A percentile compares a stretch with the other conserved stretches of the same genome.
Evolutionary conservation across 2,329 filamentous ascomycete species (phyloP).

Genomic region (Capronia epimyces): DNA sequence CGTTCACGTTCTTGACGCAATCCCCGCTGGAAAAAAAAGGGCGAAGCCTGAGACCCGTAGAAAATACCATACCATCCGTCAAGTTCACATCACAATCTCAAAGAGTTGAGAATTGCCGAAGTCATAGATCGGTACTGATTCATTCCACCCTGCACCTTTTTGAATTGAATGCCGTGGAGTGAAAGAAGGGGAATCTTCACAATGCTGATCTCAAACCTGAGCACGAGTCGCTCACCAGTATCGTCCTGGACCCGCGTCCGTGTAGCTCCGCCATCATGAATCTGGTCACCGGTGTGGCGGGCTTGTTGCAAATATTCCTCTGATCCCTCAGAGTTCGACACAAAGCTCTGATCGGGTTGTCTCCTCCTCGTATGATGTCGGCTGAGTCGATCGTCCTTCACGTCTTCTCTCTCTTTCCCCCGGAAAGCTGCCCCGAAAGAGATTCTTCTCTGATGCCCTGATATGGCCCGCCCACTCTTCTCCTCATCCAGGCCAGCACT

Average conservation of each 20-base stretch:
- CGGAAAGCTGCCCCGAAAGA: conserved; percentile 68
- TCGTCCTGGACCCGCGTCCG: conserved; percentile 89
- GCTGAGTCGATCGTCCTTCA: conserved; percentile 51
- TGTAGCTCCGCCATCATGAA: conserved; percentile 72
- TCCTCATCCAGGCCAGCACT: conserved; percentile 36
- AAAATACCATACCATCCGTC: neutral
- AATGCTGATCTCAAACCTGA: conserved; percentile 93
- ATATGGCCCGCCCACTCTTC: conserved; percentile 41
- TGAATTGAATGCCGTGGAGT: conserved; percentile 95
- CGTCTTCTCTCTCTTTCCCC: conserved; percentile 64
- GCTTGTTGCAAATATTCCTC: conserved; percentile 60
- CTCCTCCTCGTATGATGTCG: conserved; percentile 43
- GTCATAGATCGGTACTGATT: conserved; percentile 99
- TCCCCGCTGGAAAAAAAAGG: neutral
- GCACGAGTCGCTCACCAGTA: conserved; percentile 72
- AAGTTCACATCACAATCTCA: conserved; percentile 58
- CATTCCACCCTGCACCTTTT: conserved; percentile 88
- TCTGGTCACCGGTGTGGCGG: conserved; percentile 45
- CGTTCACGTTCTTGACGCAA: neutral
- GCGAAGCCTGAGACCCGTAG: neutral
- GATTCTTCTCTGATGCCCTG: conserved; percentile 68
- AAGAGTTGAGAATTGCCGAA: conserved; percentile 82
- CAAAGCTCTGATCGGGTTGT: conserved; percentile 62
- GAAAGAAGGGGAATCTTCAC: conserved; percentile 94
- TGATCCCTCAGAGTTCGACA: conserved; percentile 80